Conservation (phyloP, 1,139 yeast species). For the Yamadazyma songkhlaensis region DNA sequence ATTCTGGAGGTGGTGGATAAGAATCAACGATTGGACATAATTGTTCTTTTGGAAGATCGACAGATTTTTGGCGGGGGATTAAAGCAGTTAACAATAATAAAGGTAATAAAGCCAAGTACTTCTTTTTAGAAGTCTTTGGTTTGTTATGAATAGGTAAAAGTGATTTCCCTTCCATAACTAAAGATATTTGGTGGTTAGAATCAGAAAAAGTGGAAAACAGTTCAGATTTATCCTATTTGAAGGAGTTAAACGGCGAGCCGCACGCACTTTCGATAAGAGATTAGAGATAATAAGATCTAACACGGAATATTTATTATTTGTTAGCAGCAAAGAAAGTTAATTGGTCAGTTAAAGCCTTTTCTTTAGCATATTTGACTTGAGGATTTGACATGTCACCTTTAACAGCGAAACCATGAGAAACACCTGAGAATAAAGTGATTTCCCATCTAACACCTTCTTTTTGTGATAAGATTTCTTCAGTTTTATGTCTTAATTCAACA, state of each 20-base stretch:
- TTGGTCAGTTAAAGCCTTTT: conserved; percentile 63
- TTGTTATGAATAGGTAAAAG: conserved; percentile 1
- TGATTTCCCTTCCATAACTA: neutral
- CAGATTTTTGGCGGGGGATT: neutral
- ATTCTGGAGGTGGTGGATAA: conserved; percentile 23
- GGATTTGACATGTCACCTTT: conserved; percentile 68
- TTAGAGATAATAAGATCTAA: neutral
- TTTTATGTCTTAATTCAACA: conserved; percentile 54
- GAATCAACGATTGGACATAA: conserved; percentile 36
- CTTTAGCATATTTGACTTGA: conserved; percentile 61
- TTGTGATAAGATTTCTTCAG: conserved; percentile 53
- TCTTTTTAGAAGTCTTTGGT: neutral
- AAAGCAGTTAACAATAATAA: neutral
- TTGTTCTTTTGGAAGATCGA: conserved; percentile 13
- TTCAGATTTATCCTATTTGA: neutral
- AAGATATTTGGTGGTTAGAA: neutral
- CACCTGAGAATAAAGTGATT: conserved; percentile 59
- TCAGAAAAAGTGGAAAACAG: neutral
- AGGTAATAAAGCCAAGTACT: conserved; percentile 1
- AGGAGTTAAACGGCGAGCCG: conserved; percentile 3
- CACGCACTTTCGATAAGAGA: neutral
- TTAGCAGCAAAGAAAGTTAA: conserved; percentile 21
- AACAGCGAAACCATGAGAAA: conserved; percentile 70
- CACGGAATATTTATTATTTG: neutral
- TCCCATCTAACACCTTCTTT: conserved; percentile 50